phyloP scores from a whole-genome alignment of 371 early-diverging fungal species.

The Sporodiniella umbellata region DNA sequence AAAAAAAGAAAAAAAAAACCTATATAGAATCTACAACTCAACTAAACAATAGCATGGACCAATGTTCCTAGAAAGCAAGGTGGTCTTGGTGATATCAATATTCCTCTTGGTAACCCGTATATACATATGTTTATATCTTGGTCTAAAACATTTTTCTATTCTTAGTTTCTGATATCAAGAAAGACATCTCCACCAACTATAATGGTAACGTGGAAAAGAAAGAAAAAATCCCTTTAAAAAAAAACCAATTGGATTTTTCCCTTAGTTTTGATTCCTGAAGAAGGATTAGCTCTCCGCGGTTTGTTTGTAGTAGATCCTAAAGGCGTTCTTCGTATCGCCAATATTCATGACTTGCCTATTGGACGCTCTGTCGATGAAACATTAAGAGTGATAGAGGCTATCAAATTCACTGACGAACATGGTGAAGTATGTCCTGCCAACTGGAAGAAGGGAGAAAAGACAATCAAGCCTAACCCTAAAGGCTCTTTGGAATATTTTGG shows the following conservation, averaged over 20 bases:
- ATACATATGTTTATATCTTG: too few relatives aligned
- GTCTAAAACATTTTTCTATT: neutral
- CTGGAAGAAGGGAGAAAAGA: conserved; percentile 81
- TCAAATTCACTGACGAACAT: conserved; percentile 89
- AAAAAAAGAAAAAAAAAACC: neutral
- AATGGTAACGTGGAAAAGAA: conserved; percentile 62
- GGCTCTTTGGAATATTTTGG: conserved; percentile 79
- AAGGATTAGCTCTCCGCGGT: conserved; percentile 66
- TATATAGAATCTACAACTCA: conserved; percentile 16
- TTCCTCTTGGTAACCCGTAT: conserved; percentile 48
- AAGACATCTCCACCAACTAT: conserved; percentile 80
- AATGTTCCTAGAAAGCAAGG: conserved; percentile 65
- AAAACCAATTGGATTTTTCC: conserved; percentile 11
- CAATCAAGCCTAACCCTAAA: conserved; percentile 69
- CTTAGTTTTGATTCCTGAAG: conserved; percentile 64
- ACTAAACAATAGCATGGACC: conserved; percentile 51
- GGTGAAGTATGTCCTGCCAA: conserved; percentile 72
- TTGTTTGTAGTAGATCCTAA: conserved; percentile 95
- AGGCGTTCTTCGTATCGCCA: conserved; percentile 65
- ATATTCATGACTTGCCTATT: conserved; percentile 76
- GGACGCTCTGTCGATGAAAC: conserved; percentile 96
- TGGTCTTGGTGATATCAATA: conserved; percentile 90
- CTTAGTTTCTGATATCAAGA: conserved; percentile 83
- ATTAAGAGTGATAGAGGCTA: conserved; percentile 92
- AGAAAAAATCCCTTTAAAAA: neutral